phyloP scores from a whole-genome alignment of 2,329 filamentous ascomycete genomes.

The Pseudocercospora pini-densiflorae region DNA sequence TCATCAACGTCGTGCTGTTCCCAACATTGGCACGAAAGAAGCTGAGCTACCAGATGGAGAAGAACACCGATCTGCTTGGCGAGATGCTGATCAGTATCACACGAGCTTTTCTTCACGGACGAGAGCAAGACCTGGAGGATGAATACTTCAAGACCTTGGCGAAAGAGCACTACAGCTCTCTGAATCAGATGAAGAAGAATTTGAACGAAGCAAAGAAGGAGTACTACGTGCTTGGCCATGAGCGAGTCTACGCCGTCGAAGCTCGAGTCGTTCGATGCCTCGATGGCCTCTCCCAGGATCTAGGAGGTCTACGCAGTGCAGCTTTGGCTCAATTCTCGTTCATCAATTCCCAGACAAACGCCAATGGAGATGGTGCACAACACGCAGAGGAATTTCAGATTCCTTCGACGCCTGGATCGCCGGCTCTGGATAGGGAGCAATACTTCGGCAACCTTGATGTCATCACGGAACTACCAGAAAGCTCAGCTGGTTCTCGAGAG shows the following conservation, averaged over 20 bases:
- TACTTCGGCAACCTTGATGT: slow-evolving; percentile 45
- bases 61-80: slow-evolving; percentile 74
- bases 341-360: slow-evolving; percentile 62
- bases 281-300: slow-evolving; percentile 82
- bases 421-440: slow-evolving; percentile 17
- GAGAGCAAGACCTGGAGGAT: slow-evolving; percentile 75
- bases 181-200: slow-evolving; percentile 73
- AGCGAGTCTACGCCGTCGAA: slow-evolving; percentile 78
- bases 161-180: slow-evolving; percentile 66
- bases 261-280: slow-evolving; percentile 81
- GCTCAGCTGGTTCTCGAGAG: slow-evolving; percentile 7
- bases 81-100: slow-evolving; percentile 84
- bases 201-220: slow-evolving; percentile 87
- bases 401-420: slow-evolving; percentile 13
- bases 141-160: slow-evolving; percentile 64
- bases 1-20: slow-evolving; percentile 77
- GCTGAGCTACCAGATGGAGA: slow-evolving; percentile 74
- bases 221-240: slow-evolving; percentile 79
- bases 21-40: slow-evolving; percentile 76
- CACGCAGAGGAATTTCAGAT: neutral
- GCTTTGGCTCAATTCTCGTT: slow-evolving; percentile 87
- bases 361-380: slow-evolving; percentile 12
- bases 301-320: slow-evolving; percentile 88
- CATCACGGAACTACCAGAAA: slow-evolving; percentile 47
- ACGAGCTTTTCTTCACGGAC: slow-evolving; percentile 79